Percentiles rank a stretch among this genome's conserved stretches.
Conservation (phyloP, 371 early-diverging fungal species). For the Catenaria anguillulae region DNA sequence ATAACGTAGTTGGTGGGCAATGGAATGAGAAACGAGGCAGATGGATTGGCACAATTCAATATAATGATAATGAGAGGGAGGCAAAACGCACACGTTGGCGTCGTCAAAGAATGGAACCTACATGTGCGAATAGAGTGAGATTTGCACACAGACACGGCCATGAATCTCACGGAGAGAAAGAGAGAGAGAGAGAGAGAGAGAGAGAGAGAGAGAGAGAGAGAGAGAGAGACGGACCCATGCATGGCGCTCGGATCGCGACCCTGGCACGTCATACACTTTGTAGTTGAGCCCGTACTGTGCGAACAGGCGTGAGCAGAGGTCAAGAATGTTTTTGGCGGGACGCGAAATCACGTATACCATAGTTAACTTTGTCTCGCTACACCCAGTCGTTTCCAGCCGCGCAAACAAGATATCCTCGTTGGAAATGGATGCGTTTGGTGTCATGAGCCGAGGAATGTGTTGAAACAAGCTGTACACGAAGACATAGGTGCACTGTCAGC, state of each 20-base stretch:
- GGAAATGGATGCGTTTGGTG: background rate
- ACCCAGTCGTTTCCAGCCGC: background rate
- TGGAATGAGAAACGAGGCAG: too few relatives aligned
- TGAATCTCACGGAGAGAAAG: background rate
- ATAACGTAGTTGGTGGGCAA: background rate
- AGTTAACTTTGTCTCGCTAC: background rate
- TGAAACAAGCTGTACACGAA: background rate
- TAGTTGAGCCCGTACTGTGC: background rate
- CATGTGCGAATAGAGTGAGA: background rate
- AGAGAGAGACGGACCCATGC: slow-evolving; percentile 1
- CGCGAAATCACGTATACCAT: background rate
- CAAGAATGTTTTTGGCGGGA: too few relatives aligned
- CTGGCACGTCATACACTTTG: slow-evolving; percentile 3
- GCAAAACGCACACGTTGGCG: slow-evolving; percentile 1
- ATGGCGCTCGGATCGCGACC: background rate
- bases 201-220: background rate
- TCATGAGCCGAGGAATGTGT: background rate
- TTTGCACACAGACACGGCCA: background rate
- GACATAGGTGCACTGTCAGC: background rate
- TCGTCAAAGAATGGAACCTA: slow-evolving; percentile 6
- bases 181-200: too few relatives aligned
- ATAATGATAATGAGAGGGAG: too few relatives aligned
- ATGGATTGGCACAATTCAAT: too few relatives aligned
- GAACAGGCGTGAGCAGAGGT: too few relatives aligned
- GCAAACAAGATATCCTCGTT: background rate